Evolutionary conservation across 2,329 filamentous ascomycete species (phyloP).

Genomic region (Zalaria sp.): DNA sequence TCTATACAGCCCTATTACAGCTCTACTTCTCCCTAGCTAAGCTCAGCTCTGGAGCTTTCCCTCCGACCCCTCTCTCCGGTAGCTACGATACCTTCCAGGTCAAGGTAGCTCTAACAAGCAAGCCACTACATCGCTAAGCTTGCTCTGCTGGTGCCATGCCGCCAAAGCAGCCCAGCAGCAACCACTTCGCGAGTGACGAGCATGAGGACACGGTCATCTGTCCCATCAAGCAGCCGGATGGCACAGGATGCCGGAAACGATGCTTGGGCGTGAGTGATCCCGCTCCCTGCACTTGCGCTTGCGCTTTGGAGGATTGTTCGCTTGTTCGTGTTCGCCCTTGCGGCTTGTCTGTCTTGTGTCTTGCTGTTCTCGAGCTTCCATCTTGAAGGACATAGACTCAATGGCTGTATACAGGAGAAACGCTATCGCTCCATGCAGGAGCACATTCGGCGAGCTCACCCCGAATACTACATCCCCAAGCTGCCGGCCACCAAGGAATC

Average conservation of each 20-base stretch:
- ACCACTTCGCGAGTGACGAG: neutral
- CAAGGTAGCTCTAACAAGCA: no score
- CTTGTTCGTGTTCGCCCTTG: constrained; percentile 1
- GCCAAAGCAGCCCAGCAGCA: neutral
- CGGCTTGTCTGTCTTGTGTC: constrained; percentile 1
- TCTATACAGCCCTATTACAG: no score
- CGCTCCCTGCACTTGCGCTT: constrained; percentile 5
- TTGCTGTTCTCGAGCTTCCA: neutral
- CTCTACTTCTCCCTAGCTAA: no score
- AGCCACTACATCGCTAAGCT: no score
- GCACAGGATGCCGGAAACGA: constrained; percentile 90
- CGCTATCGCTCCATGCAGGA: constrained; percentile 98
- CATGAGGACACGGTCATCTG: constrained; percentile 62
- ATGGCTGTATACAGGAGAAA: constrained; percentile 54
- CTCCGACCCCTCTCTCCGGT: no score
- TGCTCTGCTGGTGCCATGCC: neutral
- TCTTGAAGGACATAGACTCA: neutral
- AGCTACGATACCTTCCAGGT: no score
- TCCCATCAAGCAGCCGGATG: constrained; percentile 89
- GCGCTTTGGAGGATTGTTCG: constrained; percentile 1
- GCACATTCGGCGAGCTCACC: constrained; percentile 93
- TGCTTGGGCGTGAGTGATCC: constrained; percentile 81
- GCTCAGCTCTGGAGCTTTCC: no score
- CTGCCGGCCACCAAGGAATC: constrained; percentile 95
- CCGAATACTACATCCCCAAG: constrained; percentile 94